Evolutionary conservation across 1,139 yeast species (phyloP), one percentile per base, ranked within the genome.

Genomic region (Candida mesenterica): DNA sequence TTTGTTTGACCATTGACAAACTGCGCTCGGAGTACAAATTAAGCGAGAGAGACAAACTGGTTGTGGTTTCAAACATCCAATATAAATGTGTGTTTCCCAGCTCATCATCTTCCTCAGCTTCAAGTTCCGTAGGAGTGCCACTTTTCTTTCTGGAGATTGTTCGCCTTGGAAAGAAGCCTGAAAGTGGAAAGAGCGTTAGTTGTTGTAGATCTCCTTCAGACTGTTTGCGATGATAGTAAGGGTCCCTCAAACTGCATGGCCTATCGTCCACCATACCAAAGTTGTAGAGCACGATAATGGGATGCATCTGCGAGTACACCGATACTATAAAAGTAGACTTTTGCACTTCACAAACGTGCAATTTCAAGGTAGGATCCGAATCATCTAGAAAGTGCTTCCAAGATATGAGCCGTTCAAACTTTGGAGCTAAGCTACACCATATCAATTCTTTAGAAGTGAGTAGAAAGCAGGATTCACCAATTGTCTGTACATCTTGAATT

Each of bases 331-430:
- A 62, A 4, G 50, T 42, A 12, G 50, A 52, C 30, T 58, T 27
- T 10, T 46, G 48, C 4, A 44, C 33, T 18, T 44, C 38, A 13
- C 46, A 41, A 1, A 71, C 58, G 1, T 61, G 42, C 30, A 84
- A 42, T 39, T 59, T 63, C 40, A 80, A 48, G 0, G 89, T 72
- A 1, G 77, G 74, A 46, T 87, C 95, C 0, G 53, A 41, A 8
- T 73, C 68, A 30, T 71, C 68, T 30, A 82, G 57, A 41, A 63
- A 73, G 55, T 87, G 95, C 40, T 80, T 82, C 88, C 90, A 82
- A 0, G 89, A 74, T 3, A 86, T 49, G 6, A 77, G 41, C 39
- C 83, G 65, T 26, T 57, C 57, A 3, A 64, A 45, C 3, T 43
- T 36, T 0, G 46, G 41, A 2, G 52, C 34, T 2, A 65, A 43